Percentiles rank a stretch among this genome's conserved stretches.
phyloP scores from a whole-genome alignment of 495 filamentous ascomycete species.

The Glarea lozoyensis region DNA sequence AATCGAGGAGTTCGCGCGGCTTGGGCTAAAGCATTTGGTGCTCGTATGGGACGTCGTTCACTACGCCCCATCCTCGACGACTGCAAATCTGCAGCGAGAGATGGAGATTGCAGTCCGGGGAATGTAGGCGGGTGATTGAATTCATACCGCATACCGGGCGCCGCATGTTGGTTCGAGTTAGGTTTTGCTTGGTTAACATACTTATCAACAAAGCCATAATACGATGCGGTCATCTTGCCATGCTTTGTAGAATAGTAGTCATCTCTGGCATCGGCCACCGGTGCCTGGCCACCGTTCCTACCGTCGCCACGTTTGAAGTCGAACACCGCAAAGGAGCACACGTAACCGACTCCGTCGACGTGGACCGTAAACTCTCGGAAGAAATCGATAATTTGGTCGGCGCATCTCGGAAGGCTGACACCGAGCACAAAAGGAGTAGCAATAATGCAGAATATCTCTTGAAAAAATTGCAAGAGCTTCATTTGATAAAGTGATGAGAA shows the following conservation, averaged over 20 bases:
- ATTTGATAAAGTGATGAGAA: conserved; percentile 83
- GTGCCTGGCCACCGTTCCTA: conserved; percentile 28
- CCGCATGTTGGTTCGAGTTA: conserved; percentile 37
- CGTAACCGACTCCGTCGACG: conserved; percentile 89
- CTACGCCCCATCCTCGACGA: conserved; percentile 38
- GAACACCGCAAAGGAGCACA: conserved; percentile 97
- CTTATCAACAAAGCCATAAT: conserved; percentile 86
- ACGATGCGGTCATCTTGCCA: conserved; percentile 93
- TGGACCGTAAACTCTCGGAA: conserved; percentile 96
- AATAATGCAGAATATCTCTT: conserved; percentile 86
- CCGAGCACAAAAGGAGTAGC: conserved; percentile 86
- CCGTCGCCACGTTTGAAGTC: conserved; percentile 82
- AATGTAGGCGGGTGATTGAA: conserved; percentile 78
- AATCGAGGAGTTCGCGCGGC: conserved; percentile 17
- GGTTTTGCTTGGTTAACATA: conserved; percentile 62
- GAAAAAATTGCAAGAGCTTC: conserved; percentile 82
- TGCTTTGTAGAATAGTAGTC: conserved; percentile 94
- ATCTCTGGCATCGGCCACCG: conserved; percentile 57
- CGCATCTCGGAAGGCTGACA: conserved; percentile 78
- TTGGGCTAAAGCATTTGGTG: not conserved
- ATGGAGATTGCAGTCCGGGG: conserved; percentile 59
- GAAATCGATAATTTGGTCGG: conserved; percentile 92
- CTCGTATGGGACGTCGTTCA: conserved; percentile 25
- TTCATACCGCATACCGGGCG: conserved; percentile 41
- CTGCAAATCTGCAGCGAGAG: conserved; percentile 44